Evolutionary conservation across 2,329 filamentous ascomycete genomes (phyloP), one percentile per base, ranked within the genome.

Genomic region (Botryotinia narcissicola): DNA sequence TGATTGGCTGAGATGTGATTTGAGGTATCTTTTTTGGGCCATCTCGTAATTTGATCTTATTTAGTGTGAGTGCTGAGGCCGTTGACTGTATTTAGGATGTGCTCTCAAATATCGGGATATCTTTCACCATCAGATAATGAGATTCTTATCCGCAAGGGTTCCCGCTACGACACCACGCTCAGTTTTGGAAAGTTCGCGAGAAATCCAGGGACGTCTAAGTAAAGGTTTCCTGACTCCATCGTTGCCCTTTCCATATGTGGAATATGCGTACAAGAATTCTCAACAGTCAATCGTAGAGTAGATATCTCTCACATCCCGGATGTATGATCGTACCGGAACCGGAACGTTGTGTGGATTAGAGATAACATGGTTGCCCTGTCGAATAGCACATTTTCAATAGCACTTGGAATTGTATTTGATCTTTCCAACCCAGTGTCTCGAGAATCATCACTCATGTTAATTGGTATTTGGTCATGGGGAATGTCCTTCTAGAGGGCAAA

Each of bases 361-460:
- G 69, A 71, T 72, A 67, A 32, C 48, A 67, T 72, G 48, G 46
- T 40, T 44, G 40, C 70, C 61, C 61, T 67, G 70, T 37, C 61
- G n/a, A 67, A 67, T 59, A 29, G 61, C 29, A 67, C 22, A 37
- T 72, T 59, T 29, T 20, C 2, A 67, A 59, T 29, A 42, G 62
- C 51, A 37, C 70, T 67, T 32, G 61, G 29, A 51, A 29, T 57
- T 67, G 48, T 22, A 40, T 67, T n/a, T 32, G 37, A 54, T 22
- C 10, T n/a, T 54, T 40, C n/a, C 32, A 40, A 44, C 42, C 32
- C 51, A 61, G 29, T 51, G 37, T 40, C 44, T 60, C 25, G 40
- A 69, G 51, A 57, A 29, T 48, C 48, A 59, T 48, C n/a, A 32
- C 48, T 60, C 29, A 35, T 68, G n/a, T 29, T 29, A 44, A 46